Conservation (phyloP, 306 rosid genomes). For the Hippophae tibetana region DNA sequence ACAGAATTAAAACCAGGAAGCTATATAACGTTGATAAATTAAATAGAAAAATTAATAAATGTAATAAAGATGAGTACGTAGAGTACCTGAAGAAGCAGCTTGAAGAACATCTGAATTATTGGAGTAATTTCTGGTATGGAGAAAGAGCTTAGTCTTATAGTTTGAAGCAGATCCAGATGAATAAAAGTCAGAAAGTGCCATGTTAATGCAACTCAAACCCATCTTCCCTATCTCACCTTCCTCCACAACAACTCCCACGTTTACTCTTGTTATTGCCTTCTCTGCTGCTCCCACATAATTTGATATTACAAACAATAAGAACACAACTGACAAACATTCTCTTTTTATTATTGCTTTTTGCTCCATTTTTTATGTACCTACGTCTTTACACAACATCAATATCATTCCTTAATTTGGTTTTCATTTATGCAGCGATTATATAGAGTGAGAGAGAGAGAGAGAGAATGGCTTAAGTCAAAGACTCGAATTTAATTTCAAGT, state of each 20-base stretch:
- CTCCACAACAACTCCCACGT: constrained; percentile 13
- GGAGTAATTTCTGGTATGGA: constrained; percentile 11
- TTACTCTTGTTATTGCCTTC: neutral
- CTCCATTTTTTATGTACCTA: neutral
- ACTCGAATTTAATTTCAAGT: too few relatives aligned
- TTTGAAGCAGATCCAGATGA: neutral
- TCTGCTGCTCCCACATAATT: neutral
- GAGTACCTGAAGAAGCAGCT: constrained; percentile 15
- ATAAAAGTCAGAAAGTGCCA: constrained; percentile 33
- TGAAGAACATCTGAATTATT: neutral
- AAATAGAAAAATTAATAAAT: too few relatives aligned
- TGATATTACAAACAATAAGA: too few relatives aligned
- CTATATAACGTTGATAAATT: too few relatives aligned
- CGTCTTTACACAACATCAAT: neutral
- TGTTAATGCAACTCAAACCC: constrained; percentile 28
- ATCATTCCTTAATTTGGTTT: too few relatives aligned
- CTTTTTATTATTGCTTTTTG: neutral
- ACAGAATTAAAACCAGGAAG: too few relatives aligned
- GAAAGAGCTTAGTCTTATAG: constrained; percentile 22
- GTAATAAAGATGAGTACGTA: neutral
- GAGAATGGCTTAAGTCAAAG: too few relatives aligned
- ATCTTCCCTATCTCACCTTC: constrained; percentile 11
- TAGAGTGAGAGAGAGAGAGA: too few relatives aligned
- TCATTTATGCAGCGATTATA: neutral
- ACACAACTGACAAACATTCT: too few relatives aligned